Conservation (phyloP, 768 basidiomycete genomes). For the Neoboletus brunneissimus region DNA sequence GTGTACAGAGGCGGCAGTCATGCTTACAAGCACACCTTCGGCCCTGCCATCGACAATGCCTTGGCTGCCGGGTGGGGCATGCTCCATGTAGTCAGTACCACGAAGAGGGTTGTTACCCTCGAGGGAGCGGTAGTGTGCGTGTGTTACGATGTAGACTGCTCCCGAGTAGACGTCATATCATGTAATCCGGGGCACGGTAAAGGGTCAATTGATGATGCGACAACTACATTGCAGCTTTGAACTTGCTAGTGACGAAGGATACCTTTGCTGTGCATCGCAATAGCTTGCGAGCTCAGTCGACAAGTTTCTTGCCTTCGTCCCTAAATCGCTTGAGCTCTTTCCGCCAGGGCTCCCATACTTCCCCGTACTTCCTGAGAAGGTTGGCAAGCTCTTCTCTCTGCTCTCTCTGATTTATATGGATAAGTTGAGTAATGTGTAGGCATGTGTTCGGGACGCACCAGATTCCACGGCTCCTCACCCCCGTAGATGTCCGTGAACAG, state of each 20-base stretch:
- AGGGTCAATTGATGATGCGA: neutral
- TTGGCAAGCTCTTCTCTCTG: conserved; percentile 75
- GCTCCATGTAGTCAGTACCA: conserved; percentile 16
- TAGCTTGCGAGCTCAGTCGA: conserved; percentile 20
- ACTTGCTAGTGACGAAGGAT: neutral
- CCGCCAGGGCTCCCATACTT: conserved; percentile 84
- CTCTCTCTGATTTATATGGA: conserved; percentile 54
- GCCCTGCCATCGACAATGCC: conserved; percentile 23
- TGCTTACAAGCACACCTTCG: conserved; percentile 5
- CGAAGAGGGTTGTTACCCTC: conserved; percentile 17
- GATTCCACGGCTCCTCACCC: conserved; percentile 79
- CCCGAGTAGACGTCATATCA: too few species aligned
- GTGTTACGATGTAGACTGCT: too few species aligned
- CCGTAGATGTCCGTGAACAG: conserved; percentile 88
- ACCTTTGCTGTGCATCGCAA: neutral
- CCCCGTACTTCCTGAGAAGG: conserved; percentile 81
- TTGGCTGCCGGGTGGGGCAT: conserved; percentile 10
- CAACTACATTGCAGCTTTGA: neutral
- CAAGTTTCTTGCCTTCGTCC: conserved; percentile 64
- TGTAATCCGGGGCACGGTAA: neutral
- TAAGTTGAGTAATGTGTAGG: neutral
- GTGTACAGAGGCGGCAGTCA: too few species aligned
- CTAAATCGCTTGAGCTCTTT: conserved; percentile 74
- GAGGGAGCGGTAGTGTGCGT: conserved; percentile 21
- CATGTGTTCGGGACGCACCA: conserved; percentile 49